Conservation (phyloP, 495 filamentous ascomycete genomes). For the Xylaria flabelliformis region DNA sequence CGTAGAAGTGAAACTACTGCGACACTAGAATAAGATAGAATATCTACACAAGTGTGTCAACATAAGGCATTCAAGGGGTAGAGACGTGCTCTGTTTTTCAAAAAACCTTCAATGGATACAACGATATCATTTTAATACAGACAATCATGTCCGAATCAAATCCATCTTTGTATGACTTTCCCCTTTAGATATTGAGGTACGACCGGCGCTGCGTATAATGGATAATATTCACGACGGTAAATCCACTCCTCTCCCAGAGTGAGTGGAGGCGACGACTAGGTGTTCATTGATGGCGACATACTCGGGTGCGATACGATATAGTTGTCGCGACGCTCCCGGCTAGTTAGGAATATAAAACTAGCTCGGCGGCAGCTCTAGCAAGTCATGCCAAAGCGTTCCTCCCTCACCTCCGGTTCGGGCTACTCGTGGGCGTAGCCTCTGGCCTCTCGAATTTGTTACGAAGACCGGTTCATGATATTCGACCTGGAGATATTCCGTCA, state of each 20-base stretch:
- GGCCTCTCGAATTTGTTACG: conserved; percentile 31
- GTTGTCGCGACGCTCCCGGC: conserved; percentile 48
- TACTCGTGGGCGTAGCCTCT: conserved; percentile 47
- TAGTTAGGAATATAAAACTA: conserved; percentile 45
- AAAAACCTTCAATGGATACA: background rate
- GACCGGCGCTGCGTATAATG: conserved; percentile 34
- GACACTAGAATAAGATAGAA: background rate
- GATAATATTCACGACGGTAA: conserved; percentile 31
- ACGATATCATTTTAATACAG: background rate
- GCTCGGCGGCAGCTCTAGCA: conserved; percentile 47
- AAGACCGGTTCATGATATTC: conserved; percentile 44
- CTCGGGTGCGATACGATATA: conserved; percentile 45
- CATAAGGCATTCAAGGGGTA: background rate
- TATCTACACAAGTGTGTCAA: background rate
- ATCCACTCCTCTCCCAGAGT: conserved; percentile 15
- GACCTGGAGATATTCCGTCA: conserved; percentile 50
- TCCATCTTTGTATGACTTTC: conserved; percentile 35
- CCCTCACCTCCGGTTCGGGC: conserved; percentile 47
- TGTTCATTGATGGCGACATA: conserved; percentile 44
- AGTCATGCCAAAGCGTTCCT: conserved; percentile 48
- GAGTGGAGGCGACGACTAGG: conserved; percentile 44
- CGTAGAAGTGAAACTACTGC: background rate
- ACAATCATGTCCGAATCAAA: conserved; percentile 18
- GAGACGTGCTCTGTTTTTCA: background rate
- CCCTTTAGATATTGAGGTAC: conserved; percentile 36